phyloP scores from a whole-genome alignment of 1,284 basidiomycete genomes.

The Puccinia novopanici region DNA sequence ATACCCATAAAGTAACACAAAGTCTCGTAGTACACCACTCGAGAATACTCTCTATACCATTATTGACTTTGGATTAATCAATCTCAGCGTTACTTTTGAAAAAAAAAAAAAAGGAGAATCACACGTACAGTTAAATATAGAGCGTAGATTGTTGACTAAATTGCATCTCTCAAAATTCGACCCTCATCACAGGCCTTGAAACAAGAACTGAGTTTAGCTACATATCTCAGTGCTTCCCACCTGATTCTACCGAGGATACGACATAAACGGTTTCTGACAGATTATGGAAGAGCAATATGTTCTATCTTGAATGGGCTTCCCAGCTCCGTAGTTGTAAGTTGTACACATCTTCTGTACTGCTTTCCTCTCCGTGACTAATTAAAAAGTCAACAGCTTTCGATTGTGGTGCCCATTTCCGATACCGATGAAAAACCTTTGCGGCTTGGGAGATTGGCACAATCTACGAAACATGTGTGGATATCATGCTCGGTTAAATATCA shows the following conservation, averaged over 20 bases:
- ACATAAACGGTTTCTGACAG: conserved; percentile 78
- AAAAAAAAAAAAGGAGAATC: not conserved
- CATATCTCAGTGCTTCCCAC: conserved; percentile 82
- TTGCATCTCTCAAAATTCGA: conserved; percentile 20
- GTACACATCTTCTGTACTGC: not conserved
- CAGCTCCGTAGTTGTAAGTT: conserved; percentile 54
- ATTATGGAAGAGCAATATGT: conserved; percentile 87
- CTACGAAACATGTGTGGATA: conserved; percentile 86
- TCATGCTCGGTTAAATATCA: conserved; percentile 67
- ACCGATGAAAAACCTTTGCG: conserved; percentile 1
- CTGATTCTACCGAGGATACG: conserved; percentile 87
- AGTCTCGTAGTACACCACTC: not conserved
- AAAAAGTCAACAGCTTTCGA: conserved; percentile 24
- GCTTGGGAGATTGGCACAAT: conserved; percentile 99
- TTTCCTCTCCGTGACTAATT: conserved; percentile 46
- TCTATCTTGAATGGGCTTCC: conserved; percentile 68
- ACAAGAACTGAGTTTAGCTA: conserved; percentile 89
- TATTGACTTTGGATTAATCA: not conserved
- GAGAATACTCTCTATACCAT: not conserved
- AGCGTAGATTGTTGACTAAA: conserved; percentile 6
- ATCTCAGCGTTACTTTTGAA: not conserved
- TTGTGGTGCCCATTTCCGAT: conserved; percentile 37
- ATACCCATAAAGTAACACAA: not conserved
- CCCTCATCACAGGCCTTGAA: conserved; percentile 80
- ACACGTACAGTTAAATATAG: not conserved